These are phyloP conservation scores for Yamadazyma kanchanaburiensis DNA, from an alignment of 1,139 yeast species.

Conservation along the genomic window DNA sequence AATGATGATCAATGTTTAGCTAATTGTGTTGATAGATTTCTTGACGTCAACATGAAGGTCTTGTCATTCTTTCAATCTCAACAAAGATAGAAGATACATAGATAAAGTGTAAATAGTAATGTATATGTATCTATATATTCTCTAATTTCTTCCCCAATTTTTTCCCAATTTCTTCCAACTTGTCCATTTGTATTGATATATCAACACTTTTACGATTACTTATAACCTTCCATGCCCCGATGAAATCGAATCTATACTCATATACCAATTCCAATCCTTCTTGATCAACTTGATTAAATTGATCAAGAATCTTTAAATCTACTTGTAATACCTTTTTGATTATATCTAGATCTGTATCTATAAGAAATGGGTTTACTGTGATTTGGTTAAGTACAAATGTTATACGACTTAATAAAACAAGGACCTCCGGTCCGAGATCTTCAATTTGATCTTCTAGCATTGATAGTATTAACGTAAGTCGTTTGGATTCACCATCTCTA, in stretches of 20 bases:
- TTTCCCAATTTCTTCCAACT: constrained; percentile 2
- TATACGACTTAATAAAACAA: constrained; percentile 27
- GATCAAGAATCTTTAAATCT: constrained; percentile 15
- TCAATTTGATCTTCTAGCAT: constrained; percentile 5
- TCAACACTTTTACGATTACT: constrained; percentile 4
- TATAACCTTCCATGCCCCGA: constrained; percentile 28
- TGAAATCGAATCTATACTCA: constrained; percentile 32
- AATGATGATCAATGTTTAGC: constrained; percentile 71
- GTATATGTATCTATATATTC: constrained; percentile 2
- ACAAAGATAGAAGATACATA: constrained; percentile 1
- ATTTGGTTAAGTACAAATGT: constrained; percentile 28
- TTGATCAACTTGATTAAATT: constrained; percentile 10
- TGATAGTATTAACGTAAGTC: constrained; percentile 6
- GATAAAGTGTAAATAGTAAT: background rate
- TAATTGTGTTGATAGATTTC: constrained; percentile 80
- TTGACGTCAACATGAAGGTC: constrained; percentile 84
- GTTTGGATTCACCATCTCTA: constrained; percentile 8
- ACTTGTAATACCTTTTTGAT: constrained; percentile 14
- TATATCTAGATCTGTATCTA: constrained; percentile 17
- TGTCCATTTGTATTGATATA: constrained; percentile 1
- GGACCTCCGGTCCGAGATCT: constrained; percentile 7
- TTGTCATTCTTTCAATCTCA: constrained; percentile 52
- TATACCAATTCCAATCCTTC: constrained; percentile 18
- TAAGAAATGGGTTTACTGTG: constrained; percentile 23
- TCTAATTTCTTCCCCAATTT: constrained; percentile 6